Percentiles rank a stretch among this genome's conserved stretches.
phyloP scores from a whole-genome alignment of 2,329 filamentous ascomycete species.

The Tolypocladium nubicola region DNA sequence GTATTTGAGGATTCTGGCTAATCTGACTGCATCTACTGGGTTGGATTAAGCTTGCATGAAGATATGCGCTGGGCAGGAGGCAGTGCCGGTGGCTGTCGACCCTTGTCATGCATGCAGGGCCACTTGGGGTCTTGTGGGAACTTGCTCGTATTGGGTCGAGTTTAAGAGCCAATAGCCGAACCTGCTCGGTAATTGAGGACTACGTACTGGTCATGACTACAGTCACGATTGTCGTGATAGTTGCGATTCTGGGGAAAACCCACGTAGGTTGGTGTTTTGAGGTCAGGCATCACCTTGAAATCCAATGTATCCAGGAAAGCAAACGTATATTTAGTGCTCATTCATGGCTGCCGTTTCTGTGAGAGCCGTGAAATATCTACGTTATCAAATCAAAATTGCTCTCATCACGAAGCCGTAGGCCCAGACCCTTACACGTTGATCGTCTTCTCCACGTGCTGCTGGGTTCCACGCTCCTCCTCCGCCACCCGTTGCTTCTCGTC shows the following conservation, averaged over 20 bases:
- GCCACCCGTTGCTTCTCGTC: slow-evolving; percentile 33
- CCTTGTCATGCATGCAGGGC: neutral
- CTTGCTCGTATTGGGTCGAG: neutral
- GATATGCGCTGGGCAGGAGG: too few species aligned
- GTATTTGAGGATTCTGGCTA: neutral
- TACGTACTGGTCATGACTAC: neutral
- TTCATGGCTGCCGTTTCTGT: neutral
- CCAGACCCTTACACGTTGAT: slow-evolving; percentile 2
- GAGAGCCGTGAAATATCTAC: neutral
- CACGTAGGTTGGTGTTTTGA: neutral
- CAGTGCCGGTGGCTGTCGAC: neutral
- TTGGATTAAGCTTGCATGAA: neutral
- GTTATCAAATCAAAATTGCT: neutral
- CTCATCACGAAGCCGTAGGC: neutral
- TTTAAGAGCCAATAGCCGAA: neutral
- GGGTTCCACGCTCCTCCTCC: slow-evolving; percentile 17
- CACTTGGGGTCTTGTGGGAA: neutral
- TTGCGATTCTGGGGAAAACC: neutral
- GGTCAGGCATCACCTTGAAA: neutral
- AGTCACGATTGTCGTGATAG: neutral
- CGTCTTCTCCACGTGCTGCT: slow-evolving; percentile 24
- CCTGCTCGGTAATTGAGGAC: neutral
- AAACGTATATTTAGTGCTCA: neutral
- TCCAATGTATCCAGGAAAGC: too few species aligned
- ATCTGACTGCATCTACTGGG: neutral